Evolutionary conservation across 129 eudicot genomes (phyloP).

Genomic region (Silybum marianum): DNA sequence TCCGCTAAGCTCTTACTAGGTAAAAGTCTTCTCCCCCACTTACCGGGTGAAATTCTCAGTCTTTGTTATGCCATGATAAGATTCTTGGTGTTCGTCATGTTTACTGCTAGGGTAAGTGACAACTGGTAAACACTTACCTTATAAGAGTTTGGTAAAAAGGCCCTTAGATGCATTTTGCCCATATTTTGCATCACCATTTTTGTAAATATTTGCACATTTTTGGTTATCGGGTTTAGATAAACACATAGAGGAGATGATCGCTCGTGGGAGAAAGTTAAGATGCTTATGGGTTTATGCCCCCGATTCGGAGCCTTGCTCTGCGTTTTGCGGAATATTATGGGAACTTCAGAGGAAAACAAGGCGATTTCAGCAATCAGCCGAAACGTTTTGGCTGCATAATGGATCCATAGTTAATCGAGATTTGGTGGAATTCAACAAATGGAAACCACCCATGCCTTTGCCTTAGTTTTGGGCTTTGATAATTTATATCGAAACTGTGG

Average conservation of each 20-base stretch:
- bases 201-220: neutral
- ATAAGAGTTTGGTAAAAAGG: too few species aligned
- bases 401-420: constrained; percentile 73
- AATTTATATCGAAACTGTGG: neutral
- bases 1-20: too few species aligned
- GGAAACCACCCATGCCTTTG: constrained; percentile 94
- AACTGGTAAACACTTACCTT: too few species aligned
- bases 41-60: too few species aligned
- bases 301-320: constrained; percentile 79
- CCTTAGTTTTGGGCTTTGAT: constrained; percentile 47
- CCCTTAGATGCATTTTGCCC: neutral
- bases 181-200: neutral
- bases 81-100: too few species aligned
- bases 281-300: constrained; percentile 86
- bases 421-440: constrained; percentile 62
- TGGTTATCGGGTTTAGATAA: constrained; percentile 47
- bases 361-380: constrained; percentile 83
- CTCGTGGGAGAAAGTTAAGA: constrained; percentile 67
- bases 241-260: constrained; percentile 76
- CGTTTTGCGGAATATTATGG: constrained; percentile 80
- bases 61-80: too few species aligned
- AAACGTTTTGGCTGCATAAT: constrained; percentile 97
- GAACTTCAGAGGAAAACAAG: constrained; percentile 92
- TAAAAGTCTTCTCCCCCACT: too few species aligned
- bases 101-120: too few species aligned